These are phyloP conservation scores for Tuctoria greenei DNA, from an alignment of 176 grass and related monocot genomes.

Conservation along the genomic window DNA sequence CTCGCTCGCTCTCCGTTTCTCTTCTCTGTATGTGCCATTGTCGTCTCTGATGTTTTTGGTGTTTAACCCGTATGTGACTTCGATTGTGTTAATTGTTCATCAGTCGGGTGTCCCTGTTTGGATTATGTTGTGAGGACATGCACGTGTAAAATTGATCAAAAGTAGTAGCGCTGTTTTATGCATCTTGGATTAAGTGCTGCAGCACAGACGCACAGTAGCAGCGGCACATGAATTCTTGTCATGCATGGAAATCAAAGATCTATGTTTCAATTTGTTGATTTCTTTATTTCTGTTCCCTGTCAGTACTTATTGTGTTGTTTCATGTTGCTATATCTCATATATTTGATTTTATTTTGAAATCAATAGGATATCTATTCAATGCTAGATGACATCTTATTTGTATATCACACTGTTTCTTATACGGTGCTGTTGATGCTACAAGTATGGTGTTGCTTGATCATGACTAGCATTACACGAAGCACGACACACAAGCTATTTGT, in stretches of 20 bases:
- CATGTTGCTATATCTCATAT: background rate
- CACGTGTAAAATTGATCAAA: conserved; percentile 54
- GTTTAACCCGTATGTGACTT: conserved; percentile 46
- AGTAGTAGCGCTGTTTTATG: conserved; percentile 22
- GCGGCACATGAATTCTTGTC: conserved; percentile 22
- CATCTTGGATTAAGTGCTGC: background rate
- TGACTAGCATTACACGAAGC: background rate
- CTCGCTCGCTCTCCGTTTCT: background rate
- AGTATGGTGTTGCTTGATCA: background rate
- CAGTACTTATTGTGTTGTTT: background rate
- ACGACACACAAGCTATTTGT: conserved; percentile 1
- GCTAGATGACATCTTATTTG: background rate
- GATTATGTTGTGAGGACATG: conserved; percentile 37
- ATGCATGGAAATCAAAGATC: background rate
- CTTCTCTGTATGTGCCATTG: conserved; percentile 12
- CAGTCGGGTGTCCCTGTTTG: conserved; percentile 7
- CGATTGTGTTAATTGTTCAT: conserved; percentile 41
- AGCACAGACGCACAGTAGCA: too few relatives aligned
- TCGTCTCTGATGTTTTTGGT: conserved; percentile 42
- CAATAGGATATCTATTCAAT: background rate
- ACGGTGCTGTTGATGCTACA: background rate
- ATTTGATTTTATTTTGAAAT: background rate
- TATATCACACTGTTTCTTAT: background rate
- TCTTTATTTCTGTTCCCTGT: background rate
- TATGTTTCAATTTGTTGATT: background rate